Evolutionary conservation across 352 stramenopile genomes (phyloP).

Genomic region (Phytopythium helicoides): DNA sequence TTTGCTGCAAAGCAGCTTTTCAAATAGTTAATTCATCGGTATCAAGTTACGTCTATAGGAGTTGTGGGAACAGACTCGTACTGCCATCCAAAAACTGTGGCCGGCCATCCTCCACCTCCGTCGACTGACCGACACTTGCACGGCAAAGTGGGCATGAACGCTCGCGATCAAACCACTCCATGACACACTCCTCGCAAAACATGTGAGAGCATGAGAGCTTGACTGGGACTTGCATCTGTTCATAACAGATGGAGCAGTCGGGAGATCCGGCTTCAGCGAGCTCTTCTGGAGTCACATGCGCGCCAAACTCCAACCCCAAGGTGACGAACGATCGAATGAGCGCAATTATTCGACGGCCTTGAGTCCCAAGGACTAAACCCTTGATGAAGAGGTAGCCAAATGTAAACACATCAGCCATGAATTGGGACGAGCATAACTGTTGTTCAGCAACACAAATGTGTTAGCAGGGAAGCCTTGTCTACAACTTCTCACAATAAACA

Average conservation of each 20-base stretch:
- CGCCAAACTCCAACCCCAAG: constrained; percentile 61
- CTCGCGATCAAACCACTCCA: constrained; percentile 83
- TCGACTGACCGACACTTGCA: constrained; percentile 39
- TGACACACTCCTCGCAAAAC: constrained; percentile 85
- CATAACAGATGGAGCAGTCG: constrained; percentile 85
- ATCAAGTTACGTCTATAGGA: constrained; percentile 50
- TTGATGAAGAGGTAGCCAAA: constrained; percentile 79
- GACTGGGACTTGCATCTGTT: constrained; percentile 64
- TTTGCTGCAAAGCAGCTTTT: background rate
- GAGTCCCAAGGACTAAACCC: constrained; percentile 53
- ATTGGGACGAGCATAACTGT: constrained; percentile 61
- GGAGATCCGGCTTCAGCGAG: constrained; percentile 54
- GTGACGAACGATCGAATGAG: constrained; percentile 59
- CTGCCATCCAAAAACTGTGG: constrained; percentile 75
- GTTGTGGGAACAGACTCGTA: constrained; percentile 72
- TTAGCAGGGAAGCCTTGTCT: too few species aligned
- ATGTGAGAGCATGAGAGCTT: constrained; percentile 78
- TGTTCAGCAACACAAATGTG: background rate
- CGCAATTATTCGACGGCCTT: constrained; percentile 46
- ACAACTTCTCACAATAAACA: too few species aligned
- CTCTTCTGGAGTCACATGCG: constrained; percentile 61
- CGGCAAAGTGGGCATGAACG: constrained; percentile 77
- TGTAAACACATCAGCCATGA: constrained; percentile 71
- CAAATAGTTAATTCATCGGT: background rate
- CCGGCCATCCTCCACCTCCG: constrained; percentile 35